These are phyloP conservation scores for Erodium maritimum DNA, from an alignment of 345 rosid genomes.

Conservation along the genomic window DNA sequence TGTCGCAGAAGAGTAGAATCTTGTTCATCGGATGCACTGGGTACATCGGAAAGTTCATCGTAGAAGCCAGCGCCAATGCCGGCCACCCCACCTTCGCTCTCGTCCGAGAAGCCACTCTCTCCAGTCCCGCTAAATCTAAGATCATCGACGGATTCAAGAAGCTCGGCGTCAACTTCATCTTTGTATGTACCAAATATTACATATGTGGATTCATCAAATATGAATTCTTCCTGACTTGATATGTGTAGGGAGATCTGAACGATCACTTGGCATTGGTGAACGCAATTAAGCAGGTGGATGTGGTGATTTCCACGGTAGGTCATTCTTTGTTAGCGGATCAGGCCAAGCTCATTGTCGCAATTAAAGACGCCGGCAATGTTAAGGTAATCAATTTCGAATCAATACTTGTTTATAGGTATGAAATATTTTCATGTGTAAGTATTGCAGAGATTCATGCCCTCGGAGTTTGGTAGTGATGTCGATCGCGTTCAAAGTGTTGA, in stretches of 20 bases:
- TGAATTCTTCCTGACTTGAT: no score
- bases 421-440: no score
- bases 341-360: conserved; percentile 40
- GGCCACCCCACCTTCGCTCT: conserved; percentile 12
- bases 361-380: conserved; percentile 54
- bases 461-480: no score
- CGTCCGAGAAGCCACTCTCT: conserved; percentile 9
- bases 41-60: conserved; percentile 9
- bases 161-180: conserved; percentile 8
- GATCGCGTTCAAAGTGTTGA: no score
- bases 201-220: no score
- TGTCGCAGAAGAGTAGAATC: conserved; percentile 10
- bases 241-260: conserved; percentile 37
- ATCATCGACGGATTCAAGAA: conserved; percentile 5
- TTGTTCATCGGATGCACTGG: conserved; percentile 14
- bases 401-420: no score
- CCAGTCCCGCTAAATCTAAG: neutral
- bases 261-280: conserved; percentile 41
- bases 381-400: conserved; percentile 20
- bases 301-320: conserved; percentile 39
- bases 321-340: conserved; percentile 25
- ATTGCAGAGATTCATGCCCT: no score
- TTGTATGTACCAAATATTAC: no score
- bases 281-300: conserved; percentile 47
- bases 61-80: conserved; percentile 9